Evolutionary conservation across 1,139 yeast species (phyloP), one percentile per base, ranked within the genome.

Genomic region (Wickerhamomyces sp.): DNA sequence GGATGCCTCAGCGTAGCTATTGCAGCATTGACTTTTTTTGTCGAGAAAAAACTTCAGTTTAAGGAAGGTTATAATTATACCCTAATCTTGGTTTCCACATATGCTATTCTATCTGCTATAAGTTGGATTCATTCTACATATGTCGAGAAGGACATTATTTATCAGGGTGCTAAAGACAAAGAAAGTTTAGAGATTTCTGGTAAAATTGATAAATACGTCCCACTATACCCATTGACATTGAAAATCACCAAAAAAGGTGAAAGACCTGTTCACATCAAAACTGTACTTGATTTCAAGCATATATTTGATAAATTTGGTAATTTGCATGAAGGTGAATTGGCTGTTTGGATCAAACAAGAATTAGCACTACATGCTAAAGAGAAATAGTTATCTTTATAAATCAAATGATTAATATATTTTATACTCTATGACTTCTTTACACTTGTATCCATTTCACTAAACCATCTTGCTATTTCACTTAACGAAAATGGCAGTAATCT

Each of bases 1-100:
- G 96, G 96, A 0, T 81, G 78, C 51, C 48, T 70, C 12, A 76
- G 88, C 3, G 90, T 85, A 9, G 63, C 68, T 1, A 64, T 81
- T 15, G 86, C 95, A 3, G 96, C 74, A 2, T 59, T 67, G 6
- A 74, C 88, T 42, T 88, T 76, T 56, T 68, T 70, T 42, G 59
- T 78, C 32, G 97, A 90, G 59, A 83, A 83, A 62, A 75, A 77
- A 47, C 66, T 68, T 43, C 67, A 78, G 45, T 71, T 72, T 48
- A 54, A 58, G 8, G 65, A 65, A 5, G 68, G 69, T 3, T 56
- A 65, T 35, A 39, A 49, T 17, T 63, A 64, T 39, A 72, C 75
- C 21, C 60, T 65, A 51, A 48, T 73, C 9, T 69, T 76, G 4
- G 74, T 82, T 3, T 59, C 45, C 1, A 31, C 58, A 0, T 89